phyloP scores from a whole-genome alignment of 1,284 basidiomycete species.

The Irpex sp. region DNA sequence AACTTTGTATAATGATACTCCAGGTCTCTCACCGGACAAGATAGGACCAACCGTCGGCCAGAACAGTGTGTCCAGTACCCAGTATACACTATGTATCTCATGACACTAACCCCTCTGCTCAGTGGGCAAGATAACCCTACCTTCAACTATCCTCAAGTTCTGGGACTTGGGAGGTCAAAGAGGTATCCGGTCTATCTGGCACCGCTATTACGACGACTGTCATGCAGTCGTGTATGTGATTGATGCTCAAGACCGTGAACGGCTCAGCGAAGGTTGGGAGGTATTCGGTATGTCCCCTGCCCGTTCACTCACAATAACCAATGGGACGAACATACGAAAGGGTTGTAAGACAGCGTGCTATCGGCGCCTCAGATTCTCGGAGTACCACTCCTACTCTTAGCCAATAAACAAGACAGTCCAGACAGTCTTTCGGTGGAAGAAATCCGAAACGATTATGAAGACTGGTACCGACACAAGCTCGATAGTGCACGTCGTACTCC shows the following conservation, averaged over 20 bases:
- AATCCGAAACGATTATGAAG: constrained; percentile 86
- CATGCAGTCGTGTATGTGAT: constrained; percentile 93
- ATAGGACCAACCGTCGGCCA: constrained; percentile 94
- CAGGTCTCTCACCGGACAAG: constrained; percentile 82
- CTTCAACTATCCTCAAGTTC: constrained; percentile 90
- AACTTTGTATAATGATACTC: constrained; percentile 82
- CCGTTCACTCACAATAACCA: neutral
- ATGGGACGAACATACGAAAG: constrained; percentile 25
- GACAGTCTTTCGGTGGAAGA: constrained; percentile 81
- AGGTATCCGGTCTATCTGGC: constrained; percentile 91
- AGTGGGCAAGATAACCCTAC: constrained; percentile 90
- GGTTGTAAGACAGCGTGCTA: constrained; percentile 70
- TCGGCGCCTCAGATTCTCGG: constrained; percentile 84
- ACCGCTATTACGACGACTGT: constrained; percentile 90
- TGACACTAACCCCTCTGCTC: neutral
- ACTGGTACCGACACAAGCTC: constrained; percentile 76
- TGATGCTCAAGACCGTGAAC: constrained; percentile 83
- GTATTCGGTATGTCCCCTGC: constrained; percentile 73
- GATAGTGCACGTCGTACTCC: constrained; percentile 59
- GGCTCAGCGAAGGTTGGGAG: constrained; percentile 89
- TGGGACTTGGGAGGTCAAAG: constrained; percentile 93
- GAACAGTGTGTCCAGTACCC: constrained; percentile 64
- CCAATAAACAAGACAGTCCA: constrained; percentile 90
- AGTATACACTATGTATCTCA: neutral
- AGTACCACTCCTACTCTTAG: constrained; percentile 83